Evolutionary conservation across 2,329 filamentous ascomycete species (phyloP), one percentile per base, ranked within the genome.

Genomic region (Clonostachys sp.): DNA sequence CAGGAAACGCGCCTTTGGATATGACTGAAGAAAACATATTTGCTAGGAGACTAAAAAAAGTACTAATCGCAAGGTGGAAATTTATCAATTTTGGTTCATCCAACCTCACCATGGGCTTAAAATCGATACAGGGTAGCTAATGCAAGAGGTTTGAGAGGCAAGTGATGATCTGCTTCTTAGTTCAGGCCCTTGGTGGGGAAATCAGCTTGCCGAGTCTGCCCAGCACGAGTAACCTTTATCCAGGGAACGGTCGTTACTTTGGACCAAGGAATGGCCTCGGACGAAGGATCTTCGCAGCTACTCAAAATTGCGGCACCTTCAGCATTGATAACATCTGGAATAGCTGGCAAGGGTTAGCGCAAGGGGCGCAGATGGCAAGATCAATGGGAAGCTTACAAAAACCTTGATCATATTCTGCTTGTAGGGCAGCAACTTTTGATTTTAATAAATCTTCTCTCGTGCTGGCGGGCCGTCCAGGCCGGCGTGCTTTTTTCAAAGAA

Each of bases 321-420:
- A 39, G 77, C 73, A 40, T 83, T 77, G 47, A 82, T 79, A 46
- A 96, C 71, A 61, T 96, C 88, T 0, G 92, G 91, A 39, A 95
- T 66, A 50, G 81, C 82, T 85, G 47, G 51, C n/a, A 45, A 17
- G 16, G 5, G 3, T 30, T 30, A 30, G 24, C 24, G 24, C 24
- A 39, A 39, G 12, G 10, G 6, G 14, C 17, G 12, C 14, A 5
- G 20, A 34, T 16, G 12, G 46, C 12, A 17, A 41, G 17, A 18
- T n/a, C 4, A 30, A 17, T 16, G 34, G 6, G 38, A 14, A 24
- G 71, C 81, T 57, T 55, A 89, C 88, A 87, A 60, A 96, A 95
- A 0, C 94, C 94, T 46, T 83, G 83, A 53, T 85, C 79, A 55
- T 88, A 89, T 71, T 99, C 94, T 56, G 86, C 86, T 60, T 86